Evolutionary conservation across 352 stramenopile species (phyloP).

Genomic region (Globisporangium lucens): DNA sequence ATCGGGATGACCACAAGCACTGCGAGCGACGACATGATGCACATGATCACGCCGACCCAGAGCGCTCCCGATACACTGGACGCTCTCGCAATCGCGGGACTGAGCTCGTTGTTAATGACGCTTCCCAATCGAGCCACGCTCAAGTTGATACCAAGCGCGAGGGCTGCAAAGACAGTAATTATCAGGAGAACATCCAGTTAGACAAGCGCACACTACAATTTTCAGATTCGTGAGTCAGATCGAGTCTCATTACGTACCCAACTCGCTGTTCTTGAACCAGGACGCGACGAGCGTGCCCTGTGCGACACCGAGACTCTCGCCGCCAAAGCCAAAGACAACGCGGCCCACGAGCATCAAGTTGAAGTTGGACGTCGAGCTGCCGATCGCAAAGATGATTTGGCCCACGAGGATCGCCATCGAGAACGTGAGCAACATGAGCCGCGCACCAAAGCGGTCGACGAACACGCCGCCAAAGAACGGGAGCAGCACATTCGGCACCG

Average conservation of each 20-base stretch:
- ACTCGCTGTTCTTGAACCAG: constrained; percentile 93
- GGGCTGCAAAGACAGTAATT: constrained; percentile 36
- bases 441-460: constrained; percentile 86
- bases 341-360: constrained; percentile 83
- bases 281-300: constrained; percentile 88
- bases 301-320: constrained; percentile 89
- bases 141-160: constrained; percentile 92
- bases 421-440: constrained; percentile 85
- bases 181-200: not conserved
- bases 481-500: constrained; percentile 90
- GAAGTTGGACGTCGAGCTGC: constrained; percentile 74
- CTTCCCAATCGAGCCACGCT: constrained; percentile 87
- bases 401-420: constrained; percentile 76
- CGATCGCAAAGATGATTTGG: constrained; percentile 87
- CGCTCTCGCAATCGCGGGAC: constrained; percentile 67
- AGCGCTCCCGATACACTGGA: constrained; percentile 71
- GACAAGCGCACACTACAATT: not conserved
- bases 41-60: constrained; percentile 87
- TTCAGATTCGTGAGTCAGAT: not conserved
- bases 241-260: constrained; percentile 30
- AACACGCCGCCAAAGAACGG: constrained; percentile 92
- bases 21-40: constrained; percentile 56
- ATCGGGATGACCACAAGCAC: constrained; percentile 79
- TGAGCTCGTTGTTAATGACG: constrained; percentile 92
- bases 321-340: constrained; percentile 91